Conservation (phyloP, 2,329 filamentous ascomycete species). For the Alternaria hordeiaustralica region DNA sequence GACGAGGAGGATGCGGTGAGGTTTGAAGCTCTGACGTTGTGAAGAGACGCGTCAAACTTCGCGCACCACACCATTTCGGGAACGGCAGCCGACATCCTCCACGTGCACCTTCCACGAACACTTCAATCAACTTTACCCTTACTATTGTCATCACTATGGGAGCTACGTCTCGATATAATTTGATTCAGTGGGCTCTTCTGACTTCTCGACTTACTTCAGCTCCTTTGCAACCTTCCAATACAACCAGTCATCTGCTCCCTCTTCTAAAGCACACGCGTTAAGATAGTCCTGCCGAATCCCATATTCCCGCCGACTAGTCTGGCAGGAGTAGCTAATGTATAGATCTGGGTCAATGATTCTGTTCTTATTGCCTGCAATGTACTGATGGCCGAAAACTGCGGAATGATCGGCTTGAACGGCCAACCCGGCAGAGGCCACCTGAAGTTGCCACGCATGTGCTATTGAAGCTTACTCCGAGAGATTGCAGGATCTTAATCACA, state of each 20-base stretch:
- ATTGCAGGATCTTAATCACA: background rate
- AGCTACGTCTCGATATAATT: background rate
- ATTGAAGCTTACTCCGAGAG: background rate
- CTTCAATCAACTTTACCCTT: background rate
- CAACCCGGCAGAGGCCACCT: background rate
- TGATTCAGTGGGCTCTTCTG: background rate
- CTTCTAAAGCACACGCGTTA: background rate
- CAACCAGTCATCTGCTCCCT: background rate
- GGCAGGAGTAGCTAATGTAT: background rate
- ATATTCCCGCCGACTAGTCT: background rate
- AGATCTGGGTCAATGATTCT: background rate
- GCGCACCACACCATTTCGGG: background rate
- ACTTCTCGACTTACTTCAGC: background rate
- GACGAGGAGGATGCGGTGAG: background rate
- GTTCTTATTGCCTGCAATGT: background rate
- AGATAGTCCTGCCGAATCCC: background rate
- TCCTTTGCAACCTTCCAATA: background rate
- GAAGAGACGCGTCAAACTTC: background rate
- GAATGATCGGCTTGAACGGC: background rate
- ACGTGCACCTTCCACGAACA: background rate
- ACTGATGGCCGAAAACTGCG: background rate
- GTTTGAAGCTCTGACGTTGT: background rate
- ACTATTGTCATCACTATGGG: rapidly evolving
- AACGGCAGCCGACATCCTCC: background rate
- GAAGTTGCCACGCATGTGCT: background rate